Evolutionary conservation across 2,329 filamentous ascomycete species (phyloP).

Genomic region (Chlorencoelia australis): DNA sequence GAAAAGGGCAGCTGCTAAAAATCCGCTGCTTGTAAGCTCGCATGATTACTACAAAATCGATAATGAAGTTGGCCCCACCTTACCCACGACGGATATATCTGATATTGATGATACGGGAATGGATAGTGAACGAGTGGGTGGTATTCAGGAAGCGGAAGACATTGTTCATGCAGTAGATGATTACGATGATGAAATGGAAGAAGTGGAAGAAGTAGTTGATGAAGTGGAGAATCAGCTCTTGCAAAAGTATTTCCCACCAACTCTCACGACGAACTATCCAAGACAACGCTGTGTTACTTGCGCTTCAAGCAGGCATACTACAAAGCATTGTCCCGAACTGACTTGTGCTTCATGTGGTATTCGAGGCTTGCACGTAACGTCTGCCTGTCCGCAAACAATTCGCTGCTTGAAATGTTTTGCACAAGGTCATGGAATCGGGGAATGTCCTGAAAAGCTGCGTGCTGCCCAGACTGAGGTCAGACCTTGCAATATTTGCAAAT

Average conservation of each 20-base stretch:
- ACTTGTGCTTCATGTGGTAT: conserved; percentile 40
- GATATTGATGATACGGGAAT: too few relatives aligned
- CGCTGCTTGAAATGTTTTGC: conserved; percentile 52
- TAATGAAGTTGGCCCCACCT: too few relatives aligned
- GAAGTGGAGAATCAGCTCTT: conserved; percentile 26
- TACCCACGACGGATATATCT: too few relatives aligned
- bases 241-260: conserved; percentile 38
- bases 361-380: conserved; percentile 35
- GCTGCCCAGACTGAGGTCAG: conserved; percentile 42
- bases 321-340: conserved; percentile 35
- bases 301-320: conserved; percentile 37
- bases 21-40: too few relatives aligned
- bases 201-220: conserved; percentile 4
- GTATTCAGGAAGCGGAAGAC: too few relatives aligned
- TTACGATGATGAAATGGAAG: neutral
- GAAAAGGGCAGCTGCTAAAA: too few relatives aligned
- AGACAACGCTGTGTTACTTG: conserved; percentile 40
- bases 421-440: conserved; percentile 43
- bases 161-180: too few relatives aligned
- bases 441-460: conserved; percentile 47
- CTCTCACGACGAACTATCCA: conserved; percentile 14
- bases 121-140: too few relatives aligned
- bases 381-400: conserved; percentile 39
- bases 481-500: conserved; percentile 51
- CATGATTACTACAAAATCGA: too few relatives aligned